These are phyloP conservation scores for Fusarium sacchari DNA, from an alignment of 2,329 filamentous ascomycete species.

Conservation along the genomic window DNA sequence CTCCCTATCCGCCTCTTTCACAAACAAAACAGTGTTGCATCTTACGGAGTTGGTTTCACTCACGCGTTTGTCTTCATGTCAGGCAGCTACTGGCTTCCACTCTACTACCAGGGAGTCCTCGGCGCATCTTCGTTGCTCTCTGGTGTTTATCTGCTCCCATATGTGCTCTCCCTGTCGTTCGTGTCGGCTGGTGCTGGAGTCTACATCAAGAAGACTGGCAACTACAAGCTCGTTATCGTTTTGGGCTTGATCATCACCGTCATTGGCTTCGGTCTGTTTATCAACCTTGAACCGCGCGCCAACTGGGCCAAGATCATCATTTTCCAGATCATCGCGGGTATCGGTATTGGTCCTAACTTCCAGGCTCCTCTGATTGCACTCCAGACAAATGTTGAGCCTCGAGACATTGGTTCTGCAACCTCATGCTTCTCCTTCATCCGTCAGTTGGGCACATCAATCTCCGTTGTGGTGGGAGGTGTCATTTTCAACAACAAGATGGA, in stretches of 20 bases:
- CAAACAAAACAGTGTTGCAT: slow-evolving; percentile 71
- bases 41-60: slow-evolving; percentile 73
- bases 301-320: slow-evolving; percentile 67
- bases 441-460: slow-evolving; percentile 73
- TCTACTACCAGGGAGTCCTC: slow-evolving; percentile 85
- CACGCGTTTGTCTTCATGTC: slow-evolving; percentile 84
- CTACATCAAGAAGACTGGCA: slow-evolving; percentile 71
- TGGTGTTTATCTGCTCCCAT: slow-evolving; percentile 79
- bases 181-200: slow-evolving; percentile 67
- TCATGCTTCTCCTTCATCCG: slow-evolving; percentile 74
- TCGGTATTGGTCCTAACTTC: slow-evolving; percentile 75
- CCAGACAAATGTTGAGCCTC: slow-evolving; percentile 68
- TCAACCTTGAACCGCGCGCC: slow-evolving; percentile 66
- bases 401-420: slow-evolving; percentile 75
- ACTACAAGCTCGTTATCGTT: slow-evolving; percentile 70
- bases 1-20: slow-evolving; percentile 80
- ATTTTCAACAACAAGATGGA: slow-evolving; percentile 82
- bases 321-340: slow-evolving; percentile 70
- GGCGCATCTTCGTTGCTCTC: slow-evolving; percentile 74
- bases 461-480: slow-evolving; percentile 79
- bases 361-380: slow-evolving; percentile 75
- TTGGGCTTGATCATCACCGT: slow-evolving; percentile 67
- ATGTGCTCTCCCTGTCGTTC: slow-evolving; percentile 73
- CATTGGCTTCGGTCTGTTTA: slow-evolving; percentile 72
- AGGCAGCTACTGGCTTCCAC: slow-evolving; percentile 80